These are phyloP conservation scores for Capsicum rhomboideum DNA, from an alignment of 257 asterid genomes.

Conservation along the genomic window DNA sequence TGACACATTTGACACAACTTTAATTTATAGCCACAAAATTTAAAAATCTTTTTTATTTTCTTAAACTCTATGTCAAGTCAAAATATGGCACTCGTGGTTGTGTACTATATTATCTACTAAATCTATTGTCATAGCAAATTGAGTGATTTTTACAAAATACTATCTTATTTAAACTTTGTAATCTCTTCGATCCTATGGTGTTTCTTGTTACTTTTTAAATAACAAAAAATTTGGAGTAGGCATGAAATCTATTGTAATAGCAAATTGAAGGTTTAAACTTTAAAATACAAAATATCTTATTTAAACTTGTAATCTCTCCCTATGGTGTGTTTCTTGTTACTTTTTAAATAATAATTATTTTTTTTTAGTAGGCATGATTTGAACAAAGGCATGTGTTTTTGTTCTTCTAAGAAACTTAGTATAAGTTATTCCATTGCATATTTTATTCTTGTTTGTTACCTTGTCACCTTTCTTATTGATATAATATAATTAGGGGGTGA, in stretches of 20 bases:
- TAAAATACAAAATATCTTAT: not conserved
- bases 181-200: not conserved
- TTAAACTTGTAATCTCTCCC: not conserved
- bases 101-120: too few relatives aligned
- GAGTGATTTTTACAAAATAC: too few relatives aligned
- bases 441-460: not conserved
- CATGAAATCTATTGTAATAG: too few relatives aligned
- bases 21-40: too few relatives aligned
- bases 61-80: too few relatives aligned
- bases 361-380: not conserved
- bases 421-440: not conserved
- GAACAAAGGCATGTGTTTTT: not conserved
- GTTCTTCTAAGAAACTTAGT: not conserved
- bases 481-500: not conserved
- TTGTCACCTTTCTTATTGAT: not conserved
- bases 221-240: too few relatives aligned
- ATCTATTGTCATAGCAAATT: too few relatives aligned
- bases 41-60: too few relatives aligned
- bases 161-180: not conserved
- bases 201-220: not conserved
- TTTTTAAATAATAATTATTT: not conserved
- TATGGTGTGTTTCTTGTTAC: not conserved
- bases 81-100: too few relatives aligned
- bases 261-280: too few relatives aligned
- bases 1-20: too few relatives aligned